phyloP scores from a whole-genome alignment of 768 basidiomycete species.

The Russula vinacea region DNA sequence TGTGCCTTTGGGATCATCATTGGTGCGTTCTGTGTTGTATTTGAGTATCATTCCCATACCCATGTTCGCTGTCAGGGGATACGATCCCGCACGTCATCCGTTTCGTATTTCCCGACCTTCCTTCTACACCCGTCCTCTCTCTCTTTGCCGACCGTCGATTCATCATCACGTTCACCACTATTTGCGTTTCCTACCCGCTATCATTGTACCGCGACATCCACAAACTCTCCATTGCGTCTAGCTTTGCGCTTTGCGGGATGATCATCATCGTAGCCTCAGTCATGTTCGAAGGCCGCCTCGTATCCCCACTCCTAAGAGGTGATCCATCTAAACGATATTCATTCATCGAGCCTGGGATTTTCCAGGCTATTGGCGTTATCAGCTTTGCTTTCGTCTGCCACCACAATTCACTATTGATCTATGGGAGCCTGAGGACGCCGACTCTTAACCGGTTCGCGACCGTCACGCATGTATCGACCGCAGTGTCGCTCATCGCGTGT shows the following conservation, averaged over 20 bases:
- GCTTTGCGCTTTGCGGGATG: constrained; percentile 91
- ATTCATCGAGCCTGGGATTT: constrained; percentile 73
- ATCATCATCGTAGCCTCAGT: constrained; percentile 86
- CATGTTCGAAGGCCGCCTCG: constrained; percentile 75
- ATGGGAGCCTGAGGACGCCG: constrained; percentile 87
- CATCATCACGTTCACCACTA: constrained; percentile 82
- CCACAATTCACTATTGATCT: constrained; percentile 96
- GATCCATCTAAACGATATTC: constrained; percentile 72
- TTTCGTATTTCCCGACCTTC: constrained; percentile 68
- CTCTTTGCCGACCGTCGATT: constrained; percentile 84
- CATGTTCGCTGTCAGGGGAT: constrained; percentile 55
- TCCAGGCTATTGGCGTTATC: constrained; percentile 97
- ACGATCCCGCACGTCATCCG: constrained; percentile 94
- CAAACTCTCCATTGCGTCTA: constrained; percentile 90
- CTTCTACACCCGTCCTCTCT: constrained; percentile 66
- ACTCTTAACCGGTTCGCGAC: constrained; percentile 90
- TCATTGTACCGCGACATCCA: constrained; percentile 97
- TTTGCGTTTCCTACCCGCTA: constrained; percentile 88
- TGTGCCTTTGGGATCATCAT: constrained; percentile 98
- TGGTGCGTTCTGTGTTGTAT: constrained; percentile 37
- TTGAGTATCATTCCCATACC: neutral
- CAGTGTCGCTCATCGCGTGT: constrained; percentile 81
- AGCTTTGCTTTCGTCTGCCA: constrained; percentile 97
- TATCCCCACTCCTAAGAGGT: constrained; percentile 70
- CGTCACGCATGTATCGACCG: constrained; percentile 90